Evolutionary conservation across 768 basidiomycete genomes (phyloP).

Genomic region (Xerocomellus intermedius): DNA sequence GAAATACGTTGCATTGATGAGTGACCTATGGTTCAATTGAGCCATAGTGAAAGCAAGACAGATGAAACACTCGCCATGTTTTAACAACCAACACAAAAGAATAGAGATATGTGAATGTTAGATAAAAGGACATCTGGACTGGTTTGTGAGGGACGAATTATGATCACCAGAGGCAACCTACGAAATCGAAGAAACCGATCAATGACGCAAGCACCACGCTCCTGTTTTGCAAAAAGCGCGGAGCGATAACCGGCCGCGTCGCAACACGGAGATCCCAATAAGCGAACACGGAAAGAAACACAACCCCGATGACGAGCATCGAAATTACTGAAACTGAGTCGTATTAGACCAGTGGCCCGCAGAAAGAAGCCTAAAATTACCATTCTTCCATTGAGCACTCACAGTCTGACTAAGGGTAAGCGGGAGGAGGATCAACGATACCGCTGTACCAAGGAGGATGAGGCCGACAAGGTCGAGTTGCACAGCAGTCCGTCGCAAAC

Average conservation of each 20-base stretch:
- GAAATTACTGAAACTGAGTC: conserved; percentile 47
- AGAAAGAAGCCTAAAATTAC: conserved; percentile 24
- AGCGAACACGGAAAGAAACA: conserved; percentile 42
- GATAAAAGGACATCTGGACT: conserved; percentile 56
- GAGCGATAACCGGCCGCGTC: conserved; percentile 57
- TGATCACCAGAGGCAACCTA: conserved; percentile 19
- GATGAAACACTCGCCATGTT: conserved; percentile 37
- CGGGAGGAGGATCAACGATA: conserved; percentile 54
- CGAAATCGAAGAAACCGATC: conserved; percentile 66
- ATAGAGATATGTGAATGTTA: conserved; percentile 73
- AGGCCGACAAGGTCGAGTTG: conserved; percentile 52
- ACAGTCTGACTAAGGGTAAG: conserved; percentile 47
- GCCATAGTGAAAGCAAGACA: neutral
- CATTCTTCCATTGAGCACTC: conserved; percentile 43
- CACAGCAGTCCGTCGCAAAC: conserved; percentile 22
- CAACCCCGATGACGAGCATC: conserved; percentile 48
- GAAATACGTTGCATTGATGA: conserved; percentile 62
- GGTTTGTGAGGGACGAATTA: conserved; percentile 1
- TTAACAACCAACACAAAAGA: conserved; percentile 59
- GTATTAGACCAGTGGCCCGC: conserved; percentile 1
- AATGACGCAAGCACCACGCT: conserved; percentile 56
- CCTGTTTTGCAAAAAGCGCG: conserved; percentile 56
- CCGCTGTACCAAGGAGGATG: conserved; percentile 45
- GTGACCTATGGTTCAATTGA: conserved; percentile 41
- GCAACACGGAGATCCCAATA: conserved; percentile 53